Evolutionary conservation across 176 grass and related monocot genomes (phyloP), one percentile per base, ranked within the genome.

Genomic region (Lolium multiflorum): DNA sequence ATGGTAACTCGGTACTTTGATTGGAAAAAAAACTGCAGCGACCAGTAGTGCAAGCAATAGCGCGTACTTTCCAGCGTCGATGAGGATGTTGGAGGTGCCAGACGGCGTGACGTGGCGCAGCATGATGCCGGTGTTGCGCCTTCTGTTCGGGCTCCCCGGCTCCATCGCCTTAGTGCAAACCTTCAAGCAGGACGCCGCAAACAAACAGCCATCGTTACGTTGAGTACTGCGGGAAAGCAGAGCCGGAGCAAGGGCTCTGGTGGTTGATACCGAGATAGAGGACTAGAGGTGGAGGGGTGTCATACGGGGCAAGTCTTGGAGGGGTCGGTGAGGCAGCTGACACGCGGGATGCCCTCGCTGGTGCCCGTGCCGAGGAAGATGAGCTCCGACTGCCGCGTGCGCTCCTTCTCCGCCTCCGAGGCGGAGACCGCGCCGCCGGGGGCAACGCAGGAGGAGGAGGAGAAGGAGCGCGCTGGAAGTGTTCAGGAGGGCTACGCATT

Each of bases 331-430:
- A 99, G 90, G 87, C 97, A 99, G 87, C 97, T 99, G 86, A 99
- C 90, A 11, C 92, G 82, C 16, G 94, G 94, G 76, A 99, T 93
- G 71, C 97, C 97, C 88, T 93, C 94, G 48, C 94, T 96, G 55
- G 92, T 99, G 67, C 97, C 97, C 16, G 97, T 99, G 80, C 97
- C 97, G 46, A 99, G 65, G 89, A 99, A 99, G 73, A 96, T 96
- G 67, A 99, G 87, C 86, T 99, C 94, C 9, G 97, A 96, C 50
- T 86, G 31, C 79, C 8, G 18, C 62, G 55, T 24, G 11, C 69
- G 48, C 46, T 50, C 78, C 9, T 69, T 64, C 72, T 52, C 57
- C 11, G 21, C 7, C 62, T 46, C 39, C 49, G 16, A 17, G 25
- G 44, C 48, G 35, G 66, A 9, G 1, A 28, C 54, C 5, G 64